Base-by-base conservation (phyloP, 2,329 filamentous ascomycete genomes). In the Colletotrichum sp. region DNA sequence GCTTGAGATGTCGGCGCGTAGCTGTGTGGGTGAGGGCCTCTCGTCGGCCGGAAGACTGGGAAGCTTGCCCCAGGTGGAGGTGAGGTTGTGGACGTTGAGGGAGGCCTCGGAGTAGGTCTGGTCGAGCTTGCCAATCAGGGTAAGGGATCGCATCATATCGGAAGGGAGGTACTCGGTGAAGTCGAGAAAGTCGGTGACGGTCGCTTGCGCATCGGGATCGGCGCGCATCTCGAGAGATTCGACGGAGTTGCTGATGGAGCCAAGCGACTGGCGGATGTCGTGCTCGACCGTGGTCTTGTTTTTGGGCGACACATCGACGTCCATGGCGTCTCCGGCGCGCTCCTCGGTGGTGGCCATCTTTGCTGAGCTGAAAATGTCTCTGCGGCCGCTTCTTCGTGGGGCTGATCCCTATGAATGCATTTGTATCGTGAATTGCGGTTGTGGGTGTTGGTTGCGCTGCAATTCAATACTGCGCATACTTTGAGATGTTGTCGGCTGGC, bases 121-220 rank as follows among this genome's bases (percentile, higher is more conserved):
- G 82, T 94, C 92, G 69, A 94, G 91, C 78, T 93, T 89, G 69
- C 90, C 90, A 77, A 94, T 92, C 49, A 94, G 86, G 6, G 91
- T 93, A 60, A 94, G 85, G 28, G 92, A 94, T 73, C 93, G 91
- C 77, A 90, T 87, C 80, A 94, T 90, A 81, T 94, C 93, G 67
- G 92, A 91, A 13, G 92, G 92, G 2, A 94, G 89, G 83, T 94
- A 93, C 82, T 94, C 93, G 79, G 92, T 93, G 78, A 92, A 92
- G 82, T 94, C 92, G 82, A 94, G 90, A 81, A 93, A 94, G 83
- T 94, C 92, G 76, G 91, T 93, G 21, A 94, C 90, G n/a, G 92
- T 93, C 8, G 92, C 92, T 80, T 94, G 92, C 30, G 91, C 91
- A 85, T 94, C 92, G 8, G 92, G 92, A 78, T 94, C 92, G 69